phyloP scores from a whole-genome alignment of 2,329 filamentous ascomycete species.

The Penicillium sp. region DNA sequence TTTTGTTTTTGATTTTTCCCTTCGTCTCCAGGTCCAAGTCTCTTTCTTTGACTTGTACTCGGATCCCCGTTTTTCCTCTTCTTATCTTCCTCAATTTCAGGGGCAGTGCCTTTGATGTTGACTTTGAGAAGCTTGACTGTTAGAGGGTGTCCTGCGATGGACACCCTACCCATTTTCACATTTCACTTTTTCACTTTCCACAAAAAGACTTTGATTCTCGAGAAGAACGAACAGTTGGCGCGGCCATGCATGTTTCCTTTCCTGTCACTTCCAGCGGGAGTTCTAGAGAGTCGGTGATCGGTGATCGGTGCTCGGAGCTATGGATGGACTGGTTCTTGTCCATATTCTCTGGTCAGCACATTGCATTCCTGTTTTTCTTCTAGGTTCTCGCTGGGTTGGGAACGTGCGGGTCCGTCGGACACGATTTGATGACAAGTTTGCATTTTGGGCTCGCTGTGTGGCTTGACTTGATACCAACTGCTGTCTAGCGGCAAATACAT shows the following conservation, averaged over 20 bases:
- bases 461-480: constrained; percentile 8
- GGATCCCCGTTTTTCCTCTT: neutral
- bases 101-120: neutral
- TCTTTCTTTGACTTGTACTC: neutral
- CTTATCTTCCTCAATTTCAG: neutral
- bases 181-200: neutral
- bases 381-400: neutral
- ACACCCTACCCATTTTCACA: too few species aligned
- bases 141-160: neutral
- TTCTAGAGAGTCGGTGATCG: neutral
- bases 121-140: neutral
- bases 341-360: neutral
- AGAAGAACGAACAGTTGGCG: constrained; percentile 13
- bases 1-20: neutral
- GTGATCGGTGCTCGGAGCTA: neutral
- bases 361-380: neutral
- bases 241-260: neutral
- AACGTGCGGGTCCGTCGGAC: neutral
- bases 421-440: constrained; percentile 1
- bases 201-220: constrained; percentile 6
- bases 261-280: neutral
- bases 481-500: constrained; percentile 8
- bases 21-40: neutral
- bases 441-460: neutral
- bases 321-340: constrained; percentile 6